Conservation (phyloP, 2,329 filamentous ascomycete species). For the Colletotrichum sp. region DNA sequence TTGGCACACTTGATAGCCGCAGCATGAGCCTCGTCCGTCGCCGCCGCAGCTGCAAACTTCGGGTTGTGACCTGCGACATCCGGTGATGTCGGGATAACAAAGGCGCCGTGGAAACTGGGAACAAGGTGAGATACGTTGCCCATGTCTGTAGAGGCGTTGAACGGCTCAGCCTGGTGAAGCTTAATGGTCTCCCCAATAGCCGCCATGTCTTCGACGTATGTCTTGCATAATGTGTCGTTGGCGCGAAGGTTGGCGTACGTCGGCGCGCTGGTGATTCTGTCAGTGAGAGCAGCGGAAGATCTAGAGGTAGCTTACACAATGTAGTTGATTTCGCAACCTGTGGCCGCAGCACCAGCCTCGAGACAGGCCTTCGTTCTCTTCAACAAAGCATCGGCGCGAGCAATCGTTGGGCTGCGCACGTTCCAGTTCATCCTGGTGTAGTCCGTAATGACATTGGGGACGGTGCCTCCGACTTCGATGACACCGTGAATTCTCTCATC, state of each 20-base stretch:
- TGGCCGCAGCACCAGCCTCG: slow-evolving; percentile 36
- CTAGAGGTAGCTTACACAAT: slow-evolving; percentile 30
- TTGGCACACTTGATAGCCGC: slow-evolving; percentile 49
- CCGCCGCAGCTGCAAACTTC: slow-evolving; percentile 49
- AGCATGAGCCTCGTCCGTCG: slow-evolving; percentile 40
- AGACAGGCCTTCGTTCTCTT: slow-evolving; percentile 40
- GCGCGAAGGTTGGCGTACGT: slow-evolving; percentile 50
- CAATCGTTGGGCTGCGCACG: slow-evolving; percentile 38
- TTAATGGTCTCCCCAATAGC: slow-evolving; percentile 39
- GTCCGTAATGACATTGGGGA: slow-evolving; percentile 44
- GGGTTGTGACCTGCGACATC: slow-evolving; percentile 43
- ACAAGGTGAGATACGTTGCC: slow-evolving; percentile 54
- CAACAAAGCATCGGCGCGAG: slow-evolving; percentile 28
- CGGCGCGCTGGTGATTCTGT: slow-evolving; percentile 26
- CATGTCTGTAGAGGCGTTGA: slow-evolving; percentile 52
- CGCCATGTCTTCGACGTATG: slow-evolving; percentile 49
- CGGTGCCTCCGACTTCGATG: slow-evolving; percentile 38
- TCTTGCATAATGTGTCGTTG: slow-evolving; percentile 48
- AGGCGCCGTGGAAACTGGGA: slow-evolving; percentile 53
- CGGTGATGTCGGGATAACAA: slow-evolving; percentile 42
- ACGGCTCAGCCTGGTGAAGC: slow-evolving; percentile 36
- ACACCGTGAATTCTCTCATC: slow-evolving; percentile 41
- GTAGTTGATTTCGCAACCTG: slow-evolving; percentile 38
- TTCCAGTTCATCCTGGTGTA: slow-evolving; percentile 44
- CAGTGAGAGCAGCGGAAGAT: neutral